Evolutionary conservation across 768 basidiomycete species (phyloP), one percentile per base, ranked within the genome.

Genomic region (Naganishia vaughanmartiniae): DNA sequence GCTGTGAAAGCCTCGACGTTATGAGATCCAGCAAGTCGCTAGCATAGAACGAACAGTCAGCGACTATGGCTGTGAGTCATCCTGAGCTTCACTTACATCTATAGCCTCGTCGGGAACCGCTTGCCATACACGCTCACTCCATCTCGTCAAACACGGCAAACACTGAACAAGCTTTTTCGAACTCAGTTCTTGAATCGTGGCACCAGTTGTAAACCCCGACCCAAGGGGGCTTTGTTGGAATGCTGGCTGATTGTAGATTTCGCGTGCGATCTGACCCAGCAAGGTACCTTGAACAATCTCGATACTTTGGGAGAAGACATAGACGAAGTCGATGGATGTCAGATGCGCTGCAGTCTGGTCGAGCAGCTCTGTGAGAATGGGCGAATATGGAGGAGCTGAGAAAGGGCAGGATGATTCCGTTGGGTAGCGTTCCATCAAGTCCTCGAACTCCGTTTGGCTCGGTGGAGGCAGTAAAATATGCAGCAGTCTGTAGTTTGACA

Each of bases 401-500:
- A 67, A 79, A 30, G 73, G 83, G 66, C 48, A 80, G 71, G 48
- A 73, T 34, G 42, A 77, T 63, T 12, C 77, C 51, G 55, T 30
- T 26, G 89, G 90, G 51, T 89, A 89, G 80, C 88, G 87, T 0
- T 85, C 83, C 26, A 91, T 84, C 30, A 89, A 86, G 76, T 89
- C 87, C 56, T 88, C 86, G 14, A 88, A 86, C 7, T 86, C 88
- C 77, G 89, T 87, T 11, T 86, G 84, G 6, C 66, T 46, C 0
- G 90, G 91, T 45, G 88, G 86, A 2, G 91, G 91, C 12, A 92
- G 85, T 9, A 93, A 85, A 0, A 89, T 87, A 0, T 89, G 86
- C 21, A 89, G 78, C 78, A 93, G 92, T 75, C 89, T 90, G 30
- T 36, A 57, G 65, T 36, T 30, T 31, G 24, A 14, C 30, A 28